Percentiles rank a stretch among this genome's conserved stretches.
Evolutionary conservation across 768 basidiomycete genomes (phyloP).

Genomic region (Pleurotus citrinopileatus): DNA sequence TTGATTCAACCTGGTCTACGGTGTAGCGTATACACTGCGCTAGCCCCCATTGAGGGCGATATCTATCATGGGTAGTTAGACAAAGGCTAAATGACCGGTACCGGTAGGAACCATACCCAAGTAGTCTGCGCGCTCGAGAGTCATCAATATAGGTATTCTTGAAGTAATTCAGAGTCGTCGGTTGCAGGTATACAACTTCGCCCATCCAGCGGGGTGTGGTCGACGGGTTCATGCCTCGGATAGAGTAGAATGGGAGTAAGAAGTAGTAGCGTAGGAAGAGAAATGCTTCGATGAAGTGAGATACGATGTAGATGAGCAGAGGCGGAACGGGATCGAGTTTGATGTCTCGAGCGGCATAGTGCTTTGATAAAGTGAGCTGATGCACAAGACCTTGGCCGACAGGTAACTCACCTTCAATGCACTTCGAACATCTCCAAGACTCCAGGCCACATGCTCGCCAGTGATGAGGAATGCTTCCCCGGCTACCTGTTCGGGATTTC

Average conservation of each 20-base stretch:
- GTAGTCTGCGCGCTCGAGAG: slow-evolving; percentile 28
- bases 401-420: slow-evolving; percentile 25
- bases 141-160: slow-evolving; percentile 28
- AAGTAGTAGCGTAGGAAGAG: slow-evolving; percentile 28
- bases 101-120: slow-evolving; percentile 21
- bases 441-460: slow-evolving; percentile 29
- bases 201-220: slow-evolving; percentile 29
- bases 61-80: neutral
- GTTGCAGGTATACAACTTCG: slow-evolving; percentile 26
- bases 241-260: slow-evolving; percentile 18
- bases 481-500: slow-evolving; percentile 21
- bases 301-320: slow-evolving; percentile 25
- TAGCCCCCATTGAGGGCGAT: slow-evolving; percentile 27
- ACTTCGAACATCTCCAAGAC: slow-evolving; percentile 22
- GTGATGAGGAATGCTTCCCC: slow-evolving; percentile 32
- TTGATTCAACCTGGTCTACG: slow-evolving; percentile 28
- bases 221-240: slow-evolving; percentile 17
- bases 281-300: slow-evolving; percentile 27
- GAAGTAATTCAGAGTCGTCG: slow-evolving; percentile 28
- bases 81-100: neutral
- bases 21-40: slow-evolving; percentile 29
- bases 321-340: slow-evolving; percentile 25
- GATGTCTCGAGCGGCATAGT: slow-evolving; percentile 25
- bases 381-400: neutral
- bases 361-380: slow-evolving; percentile 13